Base-by-base conservation (phyloP, 202 grass and related monocot species). In the Musa balbisiana region DNA sequence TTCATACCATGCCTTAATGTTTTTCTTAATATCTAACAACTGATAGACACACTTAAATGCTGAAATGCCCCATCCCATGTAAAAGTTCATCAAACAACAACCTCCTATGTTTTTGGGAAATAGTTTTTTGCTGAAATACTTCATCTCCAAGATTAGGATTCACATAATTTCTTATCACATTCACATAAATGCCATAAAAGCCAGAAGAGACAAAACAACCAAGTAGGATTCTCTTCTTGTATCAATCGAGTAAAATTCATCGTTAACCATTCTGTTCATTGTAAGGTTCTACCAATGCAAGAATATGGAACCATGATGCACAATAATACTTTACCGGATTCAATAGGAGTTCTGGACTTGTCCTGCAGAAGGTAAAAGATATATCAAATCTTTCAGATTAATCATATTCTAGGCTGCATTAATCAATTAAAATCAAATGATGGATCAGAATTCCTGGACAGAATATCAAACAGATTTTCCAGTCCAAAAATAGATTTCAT, bases 271-370 rank as follows among this genome's bases (percentile, higher is more conserved):
- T 25, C 4, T 55, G n/a, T 25, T 53, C 21, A 24, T 73, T 8
- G 23, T 14, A 11, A 20, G 5, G 14, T 6, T 74, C 52, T 55
- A 73, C 50, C 11, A 55, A 54, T 17, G 21, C 2, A 52, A 21
- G 15, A 62, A 67, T 9, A 25, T 19, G 1, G 2, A 80, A 50
- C 15, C 71, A 52, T 65, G 25, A 51, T 73, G 79, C 24, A 80
- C 13, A 64, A 52, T 82, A 69, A 55, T 75, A 56, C n/a, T 49
- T 88, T 89, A 98, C 90, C 43, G 90, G 85, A 76, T 93, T 97
- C 68, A 97, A 71, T 33, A 97, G 63, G 77, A 93, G 88, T 73
- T 98, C 94, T 73, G 88, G 79, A 82, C 90, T 93, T 62, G 86
- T 93, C 84, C 94, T 93, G 81, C 68, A 78, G 89, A 79, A 69